Evolutionary conservation across 2,329 filamentous ascomycete genomes (phyloP).

Genomic region (Malbranchea zuffiana): DNA sequence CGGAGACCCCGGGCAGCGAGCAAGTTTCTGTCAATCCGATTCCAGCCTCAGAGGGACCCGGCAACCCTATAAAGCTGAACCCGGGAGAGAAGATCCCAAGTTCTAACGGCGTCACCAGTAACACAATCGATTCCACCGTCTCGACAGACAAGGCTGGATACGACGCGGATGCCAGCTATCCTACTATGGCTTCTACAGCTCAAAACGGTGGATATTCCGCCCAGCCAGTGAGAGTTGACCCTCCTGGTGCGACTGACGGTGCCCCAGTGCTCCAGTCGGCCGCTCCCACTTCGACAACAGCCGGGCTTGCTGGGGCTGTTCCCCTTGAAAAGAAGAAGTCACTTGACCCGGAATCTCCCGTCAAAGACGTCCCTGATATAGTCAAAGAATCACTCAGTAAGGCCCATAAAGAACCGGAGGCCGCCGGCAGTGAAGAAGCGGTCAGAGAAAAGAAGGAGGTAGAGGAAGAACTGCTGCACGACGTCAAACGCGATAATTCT

Average conservation of each 20-base stretch:
- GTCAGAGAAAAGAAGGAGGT: constrained; percentile 65
- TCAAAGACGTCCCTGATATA: constrained; percentile 29
- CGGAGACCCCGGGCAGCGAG: constrained; percentile 53
- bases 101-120: constrained; percentile 49
- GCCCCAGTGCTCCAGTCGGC: constrained; percentile 39
- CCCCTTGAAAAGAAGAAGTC: constrained; percentile 28
- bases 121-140: constrained; percentile 57
- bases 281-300: constrained; percentile 38
- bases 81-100: constrained; percentile 75
- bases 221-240: constrained; percentile 32
- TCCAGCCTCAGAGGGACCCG: constrained; percentile 45
- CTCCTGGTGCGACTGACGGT: constrained; percentile 38
- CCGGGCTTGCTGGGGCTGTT: constrained; percentile 35
- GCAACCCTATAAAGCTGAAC: constrained; percentile 69
- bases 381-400: constrained; percentile 37
- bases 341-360: constrained; percentile 33
- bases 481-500: constrained; percentile 27
- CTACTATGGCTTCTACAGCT: constrained; percentile 36
- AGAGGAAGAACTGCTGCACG: constrained; percentile 60
- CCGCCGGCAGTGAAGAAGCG: constrained; percentile 54
- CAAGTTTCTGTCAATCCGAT: constrained; percentile 45
- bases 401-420: constrained; percentile 56
- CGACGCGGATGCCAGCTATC: constrained; percentile 55
- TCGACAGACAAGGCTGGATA: constrained; percentile 74
- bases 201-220: constrained; percentile 34